These are phyloP conservation scores for Rhizopogon rudus DNA, from an alignment of 768 basidiomycete species.

Conservation along the genomic window DNA sequence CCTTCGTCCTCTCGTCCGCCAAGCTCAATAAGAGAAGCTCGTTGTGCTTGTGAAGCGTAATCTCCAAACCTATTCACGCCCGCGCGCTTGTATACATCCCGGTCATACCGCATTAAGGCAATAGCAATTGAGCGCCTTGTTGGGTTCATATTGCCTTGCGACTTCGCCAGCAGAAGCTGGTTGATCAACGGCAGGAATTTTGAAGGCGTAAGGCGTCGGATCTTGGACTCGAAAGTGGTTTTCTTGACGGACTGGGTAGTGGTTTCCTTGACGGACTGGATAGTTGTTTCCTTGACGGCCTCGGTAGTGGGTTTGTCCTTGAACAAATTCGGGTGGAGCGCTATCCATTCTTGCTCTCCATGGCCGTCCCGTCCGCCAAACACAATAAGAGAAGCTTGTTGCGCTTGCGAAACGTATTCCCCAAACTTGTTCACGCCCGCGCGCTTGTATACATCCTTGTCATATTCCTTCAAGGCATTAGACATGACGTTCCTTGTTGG, in stretches of 20 bases:
- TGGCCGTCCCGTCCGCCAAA: no score
- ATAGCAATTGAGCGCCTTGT: slow-evolving; percentile 34
- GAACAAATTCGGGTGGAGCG: no score
- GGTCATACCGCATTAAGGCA: slow-evolving; percentile 25
- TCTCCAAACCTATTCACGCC: slow-evolving; percentile 23
- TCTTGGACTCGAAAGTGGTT: not conserved
- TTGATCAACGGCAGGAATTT: slow-evolving; percentile 27
- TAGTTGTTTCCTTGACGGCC: no score
- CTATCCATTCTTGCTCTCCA: no score
- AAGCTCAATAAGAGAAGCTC: slow-evolving; percentile 21
- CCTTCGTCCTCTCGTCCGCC: slow-evolving; percentile 5
- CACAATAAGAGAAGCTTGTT: no score
- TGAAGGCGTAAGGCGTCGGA: slow-evolving; percentile 11
- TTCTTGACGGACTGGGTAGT: no score
- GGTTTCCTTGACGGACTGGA: no score
- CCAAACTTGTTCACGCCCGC: no score
- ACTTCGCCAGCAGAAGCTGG: slow-evolving; percentile 16
- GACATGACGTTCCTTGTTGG: slow-evolving; percentile 39
- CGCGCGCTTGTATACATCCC: slow-evolving; percentile 16
- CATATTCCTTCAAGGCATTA: slow-evolving; percentile 18
- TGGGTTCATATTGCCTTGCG: slow-evolving; percentile 29
- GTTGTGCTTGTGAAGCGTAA: slow-evolving; percentile 22
- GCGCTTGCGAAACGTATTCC: no score
- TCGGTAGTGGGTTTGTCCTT: no score
- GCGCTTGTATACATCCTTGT: no score